Conservation (phyloP, 192 early-diverging fungal genomes). For the Spizellomyces punctatus region DNA sequence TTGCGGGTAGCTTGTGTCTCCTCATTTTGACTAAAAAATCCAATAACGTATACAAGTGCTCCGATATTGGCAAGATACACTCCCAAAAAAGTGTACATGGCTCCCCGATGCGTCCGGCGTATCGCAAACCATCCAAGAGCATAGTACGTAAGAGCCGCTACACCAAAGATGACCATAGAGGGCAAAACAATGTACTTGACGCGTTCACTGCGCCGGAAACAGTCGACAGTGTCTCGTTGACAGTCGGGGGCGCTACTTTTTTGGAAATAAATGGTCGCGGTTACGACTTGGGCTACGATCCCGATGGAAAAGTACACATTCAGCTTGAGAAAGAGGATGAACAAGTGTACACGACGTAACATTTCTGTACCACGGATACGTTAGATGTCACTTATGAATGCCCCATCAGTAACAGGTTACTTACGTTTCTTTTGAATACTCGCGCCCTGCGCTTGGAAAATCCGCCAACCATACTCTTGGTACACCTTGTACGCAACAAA, state of each 20-base stretch:
- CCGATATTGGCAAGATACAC: constrained; percentile 23
- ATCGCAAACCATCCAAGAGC: constrained; percentile 35
- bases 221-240: background rate
- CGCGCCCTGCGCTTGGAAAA: constrained; percentile 45
- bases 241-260: background rate
- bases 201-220: background rate
- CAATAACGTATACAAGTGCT: constrained; percentile 30
- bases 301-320: constrained; percentile 41
- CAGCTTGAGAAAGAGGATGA: constrained; percentile 47
- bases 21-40: background rate
- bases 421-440: constrained; percentile 36
- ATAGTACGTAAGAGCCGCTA: constrained; percentile 17
- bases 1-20: constrained; percentile 9
- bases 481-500: constrained; percentile 39
- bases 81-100: constrained; percentile 34
- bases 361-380: constrained; percentile 8
- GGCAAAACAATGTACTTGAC: constrained; percentile 19
- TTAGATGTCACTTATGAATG: background rate
- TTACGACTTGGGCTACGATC: constrained; percentile 18
- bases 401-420: background rate
- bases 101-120: constrained; percentile 13
- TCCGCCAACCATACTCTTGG: constrained; percentile 40
- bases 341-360: constrained; percentile 43
- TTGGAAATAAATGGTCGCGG: constrained; percentile 8
- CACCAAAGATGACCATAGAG: constrained; percentile 23